Evolutionary conservation across 78 protist species (phyloP), one percentile per base, ranked within the genome.

Genomic region (Cavenderia fasciculata): DNA sequence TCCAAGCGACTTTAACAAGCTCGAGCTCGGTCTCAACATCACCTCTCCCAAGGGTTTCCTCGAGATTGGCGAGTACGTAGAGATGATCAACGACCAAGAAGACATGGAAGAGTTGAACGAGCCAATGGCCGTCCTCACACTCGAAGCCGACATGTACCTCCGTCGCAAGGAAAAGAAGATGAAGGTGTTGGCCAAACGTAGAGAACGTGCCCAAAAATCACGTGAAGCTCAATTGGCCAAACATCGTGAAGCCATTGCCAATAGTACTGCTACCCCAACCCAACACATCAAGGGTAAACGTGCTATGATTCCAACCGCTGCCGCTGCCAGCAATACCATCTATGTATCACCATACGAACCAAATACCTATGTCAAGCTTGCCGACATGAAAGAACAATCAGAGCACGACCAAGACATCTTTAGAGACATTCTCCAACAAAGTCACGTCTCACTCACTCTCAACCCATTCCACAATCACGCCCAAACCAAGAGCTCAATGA

Each of bases 141-240:
- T 66, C 27, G 90, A 82, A 44, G 90, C 78, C 12, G 90, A 82
- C n/a, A 82, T 82, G 90, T 82, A 82, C 41, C 31, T 59, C 4
- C 51, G 47, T 31, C 72, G 90, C 33, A 82, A 54, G 5, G 40
- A 36, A 8, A 82, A 59, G 49, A 82, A 82, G 59, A 29, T 82
- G 56, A 68, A 69, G 73, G 33, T 25, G 8, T 43, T 82, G 10
- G 44, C 61, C 43, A 82, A 68, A 61, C 59, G 70, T 52, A 59
- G 90, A 36, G 70, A 66, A 23, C 19, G 19, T 33, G 90, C 90
- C 10, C 33, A 34, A 51, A 25, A 68, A 69, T 40, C 33, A 29
- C 72, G 61, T 41, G 70, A 19, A 5, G 51, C 27, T 12, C 73
- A 68, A 40, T 25, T 82, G n/a, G 59, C n/a, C 10, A 44, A 41